Base-by-base conservation (phyloP, 495 filamentous ascomycete genomes). In the Aspergillus baeticus region DNA sequence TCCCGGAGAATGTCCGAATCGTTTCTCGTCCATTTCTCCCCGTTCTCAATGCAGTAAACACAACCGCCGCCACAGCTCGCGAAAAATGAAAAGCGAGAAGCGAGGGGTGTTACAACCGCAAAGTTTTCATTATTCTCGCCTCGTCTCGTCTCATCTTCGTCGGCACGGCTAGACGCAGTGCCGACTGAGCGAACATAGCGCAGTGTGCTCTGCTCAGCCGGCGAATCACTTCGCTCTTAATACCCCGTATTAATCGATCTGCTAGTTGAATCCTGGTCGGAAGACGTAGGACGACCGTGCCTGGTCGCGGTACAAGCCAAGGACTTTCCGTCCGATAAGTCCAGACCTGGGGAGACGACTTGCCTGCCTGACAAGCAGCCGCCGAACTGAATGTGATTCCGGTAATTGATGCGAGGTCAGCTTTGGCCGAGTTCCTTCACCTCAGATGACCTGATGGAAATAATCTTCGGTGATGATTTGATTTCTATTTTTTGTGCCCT, bases 1-100 rank as follows among this genome's bases (percentile, higher is more conserved):
- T 47, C 21, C 51, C 57, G 51, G 44, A 59, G 29, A 22, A 46
- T 35, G 23, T 21, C 51, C 57, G 51, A 36, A 7, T 53, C 34
- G 11, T 20, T 18, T 49, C 18, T 20, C n/a, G 14, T n/a, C 17
- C 3, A 11, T 13, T 29, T 13, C 10, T 20, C 23, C 31, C n/a
- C 7, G 33, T 13, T 46, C 43, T 31, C 10, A 21, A 14, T 29
- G 17, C 17, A 29, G 42, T 26, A 45, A 29, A 21, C 4, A 17
- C 3, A 23, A 45, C 22, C 22, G 6, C 36, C 36, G 8, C 26
- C 26, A 29, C 26, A n/a, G 26, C 26, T 29, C 26, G 3, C 8
- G 8, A 3, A 8, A 29, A 29, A 29, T 4, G 26, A 29, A 29
- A 8, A 8, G 26, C 26, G 26, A 29, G 8, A 29, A 29, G 8